phyloP scores from a whole-genome alignment of 1,284 basidiomycete species.

The Peniophora sp. region DNA sequence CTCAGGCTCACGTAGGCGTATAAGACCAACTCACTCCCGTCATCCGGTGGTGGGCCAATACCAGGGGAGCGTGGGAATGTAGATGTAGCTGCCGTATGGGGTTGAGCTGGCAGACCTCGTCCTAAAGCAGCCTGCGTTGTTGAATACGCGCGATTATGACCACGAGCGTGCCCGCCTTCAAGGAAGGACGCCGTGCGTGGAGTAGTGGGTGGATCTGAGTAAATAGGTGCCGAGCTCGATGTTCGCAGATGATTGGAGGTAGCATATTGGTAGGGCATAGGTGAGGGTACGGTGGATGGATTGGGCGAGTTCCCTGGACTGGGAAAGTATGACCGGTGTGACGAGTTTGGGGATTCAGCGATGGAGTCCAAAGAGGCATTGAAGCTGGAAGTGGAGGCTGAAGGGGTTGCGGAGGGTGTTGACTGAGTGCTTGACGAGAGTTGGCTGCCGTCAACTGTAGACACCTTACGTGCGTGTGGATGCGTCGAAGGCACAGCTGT shows the following conservation, averaged over 20 bases:
- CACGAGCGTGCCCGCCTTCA: slow-evolving; percentile 7
- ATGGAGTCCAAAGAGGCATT: slow-evolving; percentile 66
- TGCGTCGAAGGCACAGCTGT: slow-evolving; percentile 52
- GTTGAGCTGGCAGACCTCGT: slow-evolving; percentile 27
- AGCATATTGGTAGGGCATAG: not conserved
- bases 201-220: slow-evolving; percentile 9
- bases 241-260: slow-evolving; percentile 3
- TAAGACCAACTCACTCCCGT: slow-evolving; percentile 60
- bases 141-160: not conserved
- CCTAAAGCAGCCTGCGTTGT: slow-evolving; percentile 38
- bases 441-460: slow-evolving; percentile 51
- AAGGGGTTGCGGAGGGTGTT: slow-evolving; percentile 17
- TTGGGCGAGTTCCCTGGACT: not conserved
- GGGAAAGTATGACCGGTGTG: not conserved
- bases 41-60: slow-evolving; percentile 31
- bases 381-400: slow-evolving; percentile 51
- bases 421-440: slow-evolving; percentile 19
- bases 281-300: not conserved
- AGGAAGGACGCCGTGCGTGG: slow-evolving; percentile 6
- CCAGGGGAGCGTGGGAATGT: slow-evolving; percentile 25
- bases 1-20: slow-evolving; percentile 83
- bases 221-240: too few relatives aligned
- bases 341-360: slow-evolving; percentile 31
- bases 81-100: slow-evolving; percentile 9
- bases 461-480: slow-evolving; percentile 72